Evolutionary conservation across 768 basidiomycete species (phyloP).

Genomic region (Neoboletus subvelutipes): DNA sequence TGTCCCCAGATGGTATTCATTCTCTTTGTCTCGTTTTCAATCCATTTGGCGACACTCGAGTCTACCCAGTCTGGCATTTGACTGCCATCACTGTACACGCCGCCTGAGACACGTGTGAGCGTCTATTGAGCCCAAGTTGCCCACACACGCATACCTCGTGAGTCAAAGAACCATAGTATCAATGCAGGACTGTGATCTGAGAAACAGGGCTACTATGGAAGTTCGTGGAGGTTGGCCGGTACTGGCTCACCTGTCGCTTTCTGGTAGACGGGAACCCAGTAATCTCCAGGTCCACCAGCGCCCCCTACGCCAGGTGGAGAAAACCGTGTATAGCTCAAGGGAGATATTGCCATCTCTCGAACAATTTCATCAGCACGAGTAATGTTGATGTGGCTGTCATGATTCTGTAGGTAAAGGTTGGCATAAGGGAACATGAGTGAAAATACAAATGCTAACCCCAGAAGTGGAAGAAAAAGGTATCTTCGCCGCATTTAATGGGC

Average conservation of each 20-base stretch:
- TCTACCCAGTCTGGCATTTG: slow-evolving; percentile 70
- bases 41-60: slow-evolving; percentile 59
- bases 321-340: slow-evolving; percentile 59
- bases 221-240: neutral
- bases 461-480: slow-evolving; percentile 70
- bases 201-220: neutral
- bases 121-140: neutral
- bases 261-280: slow-evolving; percentile 71
- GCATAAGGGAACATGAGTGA: neutral
- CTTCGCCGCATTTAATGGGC: slow-evolving; percentile 52
- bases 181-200: slow-evolving; percentile 48
- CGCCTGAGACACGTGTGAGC: slow-evolving; percentile 38
- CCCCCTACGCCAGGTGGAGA: slow-evolving; percentile 66
- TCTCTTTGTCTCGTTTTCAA: slow-evolving; percentile 45
- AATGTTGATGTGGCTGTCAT: slow-evolving; percentile 73
- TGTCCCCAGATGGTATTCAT: slow-evolving; percentile 66
- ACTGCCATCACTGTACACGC: slow-evolving; percentile 44
- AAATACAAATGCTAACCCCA: slow-evolving; percentile 47
- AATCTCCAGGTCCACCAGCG: slow-evolving; percentile 61
- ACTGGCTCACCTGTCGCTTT: slow-evolving; percentile 30
- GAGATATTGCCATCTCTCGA: slow-evolving; percentile 57
- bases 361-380: slow-evolving; percentile 65
- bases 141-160: slow-evolving; percentile 45
- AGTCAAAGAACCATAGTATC: slow-evolving; percentile 77
- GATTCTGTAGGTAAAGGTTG: slow-evolving; percentile 48